Evolutionary conservation across 257 asterid genomes (phyloP), one percentile per base, ranked within the genome.

Genomic region (Coffea eugenioides): DNA sequence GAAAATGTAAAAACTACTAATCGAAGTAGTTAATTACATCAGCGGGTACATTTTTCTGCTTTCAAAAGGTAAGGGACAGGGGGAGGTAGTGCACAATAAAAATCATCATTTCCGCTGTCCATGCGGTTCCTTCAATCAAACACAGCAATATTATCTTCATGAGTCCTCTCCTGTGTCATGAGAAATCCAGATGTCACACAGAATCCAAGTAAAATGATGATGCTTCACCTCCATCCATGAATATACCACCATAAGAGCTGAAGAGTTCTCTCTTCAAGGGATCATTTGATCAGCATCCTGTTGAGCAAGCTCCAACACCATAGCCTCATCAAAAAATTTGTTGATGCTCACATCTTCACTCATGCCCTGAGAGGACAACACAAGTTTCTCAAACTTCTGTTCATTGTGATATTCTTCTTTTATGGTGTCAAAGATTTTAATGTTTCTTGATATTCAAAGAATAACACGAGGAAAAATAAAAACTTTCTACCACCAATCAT

Each of bases 231-330:
- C 21, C 5, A 64, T 64, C 1, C 69, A 64, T n/a, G 69, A n/a
- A 59, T n/a, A 25, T n/a, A 59, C 27, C 43, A 3, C 71, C 43
- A 31, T 20, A 45, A 25, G 3, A 45, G 21, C 57, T 45, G 66
- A 1, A 59, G 43, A 23, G 8, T 8, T 45, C 5, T 48, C 75
- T 10, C 43, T 39, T 39, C 43, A 39, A 4, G 43, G 84, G 71
- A 85, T 75, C 95, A 92, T 92, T 85, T 95, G 98, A 89, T 95
- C 98, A 5, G 97, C 97, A 74, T 92, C 97, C 88, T 93, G 98
- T 77, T 91, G 97, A 31, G 99, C 99, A 61, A 95, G 95, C 85
- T 95, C 97, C 73, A 89, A 96, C 83, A 95, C 92, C 99, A 95
- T 95, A 16, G 97, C 98, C 84, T 95, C 99, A 4, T 95, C 99